Percentiles rank a stretch among this genome's conserved stretches.
Conservation (phyloP, 257 asterid species). For the Craterostigma plantagineum region DNA sequence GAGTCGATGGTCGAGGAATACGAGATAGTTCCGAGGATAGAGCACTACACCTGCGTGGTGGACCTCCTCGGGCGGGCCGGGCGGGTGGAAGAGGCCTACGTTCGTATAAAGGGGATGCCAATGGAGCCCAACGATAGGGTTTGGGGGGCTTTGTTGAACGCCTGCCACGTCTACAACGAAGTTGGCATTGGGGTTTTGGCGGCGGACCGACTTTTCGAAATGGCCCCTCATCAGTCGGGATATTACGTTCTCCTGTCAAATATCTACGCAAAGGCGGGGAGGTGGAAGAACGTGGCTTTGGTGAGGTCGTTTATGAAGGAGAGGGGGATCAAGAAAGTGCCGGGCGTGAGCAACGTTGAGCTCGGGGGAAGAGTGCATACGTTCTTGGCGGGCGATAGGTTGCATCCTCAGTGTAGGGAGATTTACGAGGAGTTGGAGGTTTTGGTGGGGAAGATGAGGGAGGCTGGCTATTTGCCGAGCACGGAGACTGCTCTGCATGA, state of each 20-base stretch:
- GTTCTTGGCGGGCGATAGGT: constrained; percentile 74
- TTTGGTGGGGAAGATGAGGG: constrained; percentile 61
- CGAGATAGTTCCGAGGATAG: constrained; percentile 47
- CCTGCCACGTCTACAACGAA: constrained; percentile 61
- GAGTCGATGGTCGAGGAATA: constrained; percentile 42
- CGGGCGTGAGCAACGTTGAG: constrained; percentile 78
- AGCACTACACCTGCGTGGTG: constrained; percentile 77
- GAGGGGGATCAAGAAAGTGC: constrained; percentile 58
- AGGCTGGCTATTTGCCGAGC: constrained; percentile 64
- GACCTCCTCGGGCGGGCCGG: constrained; percentile 83
- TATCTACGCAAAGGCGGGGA: constrained; percentile 71
- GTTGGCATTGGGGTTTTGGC: constrained; percentile 63
- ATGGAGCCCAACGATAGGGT: constrained; percentile 53
- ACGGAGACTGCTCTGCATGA: constrained; percentile 64
- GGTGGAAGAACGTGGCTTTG: constrained; percentile 63
- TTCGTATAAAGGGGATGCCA: constrained; percentile 36
- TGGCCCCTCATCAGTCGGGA: constrained; percentile 68
- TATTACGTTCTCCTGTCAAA: constrained; percentile 68
- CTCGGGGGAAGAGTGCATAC: constrained; percentile 36
- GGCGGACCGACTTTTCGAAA: constrained; percentile 56
- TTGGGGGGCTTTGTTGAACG: constrained; percentile 77
- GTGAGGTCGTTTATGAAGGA: constrained; percentile 53
- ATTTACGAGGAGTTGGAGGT: constrained; percentile 53
- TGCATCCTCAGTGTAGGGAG: constrained; percentile 35
- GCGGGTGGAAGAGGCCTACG: constrained; percentile 46